Percentiles rank a stretch among this genome's conserved stretches.
phyloP scores from a whole-genome alignment of 179 eudicot species.

The Corrigiola litoralis region DNA sequence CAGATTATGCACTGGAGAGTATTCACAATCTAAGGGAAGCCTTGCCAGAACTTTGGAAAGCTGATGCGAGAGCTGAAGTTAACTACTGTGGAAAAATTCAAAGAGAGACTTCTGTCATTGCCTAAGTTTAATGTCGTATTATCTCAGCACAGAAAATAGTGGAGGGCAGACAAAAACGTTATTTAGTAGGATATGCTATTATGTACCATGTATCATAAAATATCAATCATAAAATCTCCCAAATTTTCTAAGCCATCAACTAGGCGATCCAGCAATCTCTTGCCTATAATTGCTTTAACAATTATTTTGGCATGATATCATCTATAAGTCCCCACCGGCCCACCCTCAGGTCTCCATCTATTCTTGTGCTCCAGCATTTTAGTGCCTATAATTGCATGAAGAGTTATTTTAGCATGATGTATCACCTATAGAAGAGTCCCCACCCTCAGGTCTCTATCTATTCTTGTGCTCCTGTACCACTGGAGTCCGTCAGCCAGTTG shows the following conservation, averaged over 20 bases:
- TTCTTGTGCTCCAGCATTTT: too few species aligned
- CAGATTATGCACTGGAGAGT: conserved; percentile 80
- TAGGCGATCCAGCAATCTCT: neutral
- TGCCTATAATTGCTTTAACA: neutral
- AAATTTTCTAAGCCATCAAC: too few species aligned
- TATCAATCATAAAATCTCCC: neutral
- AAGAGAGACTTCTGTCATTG: conserved; percentile 72
- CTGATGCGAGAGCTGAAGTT: conserved; percentile 38
- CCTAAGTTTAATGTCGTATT: conserved; percentile 21
- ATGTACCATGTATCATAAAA: neutral
- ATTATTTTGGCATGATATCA: conserved; percentile 6
- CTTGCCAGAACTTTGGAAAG: conserved; percentile 73
- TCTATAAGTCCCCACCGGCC: too few species aligned
- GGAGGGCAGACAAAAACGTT: neutral
- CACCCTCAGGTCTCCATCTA: too few species aligned
- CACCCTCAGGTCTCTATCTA: conserved; percentile 7
- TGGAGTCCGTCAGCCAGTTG: conserved; percentile 19
- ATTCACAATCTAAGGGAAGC: conserved; percentile 86
- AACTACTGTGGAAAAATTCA: conserved; percentile 41
- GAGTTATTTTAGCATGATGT: neutral
- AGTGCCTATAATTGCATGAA: too few species aligned
- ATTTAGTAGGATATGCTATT: neutral
- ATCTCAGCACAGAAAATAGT: too few species aligned
- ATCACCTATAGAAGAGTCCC: neutral
- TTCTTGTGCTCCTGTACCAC: conserved; percentile 12